Evolutionary conservation across 2,329 filamentous ascomycete species (phyloP), one percentile per base, ranked within the genome.

Genomic region (Penicillium oxalicum): DNA sequence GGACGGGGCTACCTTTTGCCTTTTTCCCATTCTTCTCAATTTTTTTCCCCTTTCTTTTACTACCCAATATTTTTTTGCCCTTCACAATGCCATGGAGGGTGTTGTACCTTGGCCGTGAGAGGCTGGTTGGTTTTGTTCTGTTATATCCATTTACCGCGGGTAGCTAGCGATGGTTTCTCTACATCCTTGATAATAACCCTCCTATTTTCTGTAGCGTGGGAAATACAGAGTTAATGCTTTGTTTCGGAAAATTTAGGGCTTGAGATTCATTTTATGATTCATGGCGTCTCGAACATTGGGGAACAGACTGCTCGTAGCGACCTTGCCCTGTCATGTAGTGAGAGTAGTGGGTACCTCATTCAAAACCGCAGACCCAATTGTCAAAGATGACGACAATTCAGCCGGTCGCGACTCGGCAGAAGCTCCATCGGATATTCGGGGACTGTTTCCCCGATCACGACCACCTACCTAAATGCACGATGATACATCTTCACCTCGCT

Each of bases 141-240:
- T 63, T 61, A 55, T 61, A 58, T 63, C 62, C 57, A 63, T 66
- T 66, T 63, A 60, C 60, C 64, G 57, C 66, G 67, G 66, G 62
- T 65, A 67, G 64, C 66, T 70, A 68, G 66, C 66, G 66, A 68
- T 68, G 65, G 66, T 66, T 60, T 65, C 59, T 60, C 58, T 65
- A 65, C 59, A 61, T 62, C 59, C 59, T 68, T 68, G 64, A 69
- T 70, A 70, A 70, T 70, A 69, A 65, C 63, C 63, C 56, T 62
- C 60, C 67, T 66, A 61, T 66, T 64, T 65, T 64, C 57, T 59
- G 65, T 68, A 66, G 62, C 62, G 63, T 63, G 60, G 62, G 63
- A 51, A 69, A 67, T 67, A 63, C 65, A 66, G 57, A 62, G 61
- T 66, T 68, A 67, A 67, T 69, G 51, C 41, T 51, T 52, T 46